Evolutionary conservation across 306 rosid genomes (phyloP), one percentile per base, ranked within the genome.

Genomic region (Comarum palustre): DNA sequence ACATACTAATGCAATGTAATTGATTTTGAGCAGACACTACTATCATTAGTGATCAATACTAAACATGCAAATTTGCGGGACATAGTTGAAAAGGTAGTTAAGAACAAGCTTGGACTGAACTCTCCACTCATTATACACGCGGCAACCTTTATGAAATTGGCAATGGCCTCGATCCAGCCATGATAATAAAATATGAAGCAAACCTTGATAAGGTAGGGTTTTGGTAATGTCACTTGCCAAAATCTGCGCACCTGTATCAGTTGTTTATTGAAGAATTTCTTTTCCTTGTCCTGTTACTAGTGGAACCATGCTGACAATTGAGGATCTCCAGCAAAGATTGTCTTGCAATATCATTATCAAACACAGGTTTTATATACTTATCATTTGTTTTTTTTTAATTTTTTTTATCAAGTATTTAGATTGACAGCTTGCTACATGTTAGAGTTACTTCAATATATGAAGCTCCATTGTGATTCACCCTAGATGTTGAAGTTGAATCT

Each of bases 21-120:
- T 68, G 75, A 22, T 57, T 22, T 12, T 48, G 52, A 80, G 62
- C 92, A 94, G 99, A 91, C 91, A 38, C 99, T 97, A 13, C 76
- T 94, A 25, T 68, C 73, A 8, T 95, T 94, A 17, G 99, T 89
- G 90, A 88, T 94, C 76, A 91, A 94, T 79, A 91, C 96, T 24
- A 80, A 80, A n/a, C 81, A 65, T 17, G 82, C 99, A 54, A 94
- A 88, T 82, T 80, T 94, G 86, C 87, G 87, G 62, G 99, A 94
- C 78, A 75, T 91, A 2, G 96, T 90, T 11, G 97, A 94, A 73
- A 91, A 90, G 88, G 84, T 94, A 68, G 88, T 94, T 73, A 94
- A 79, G 83, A 82, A 91, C 77, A 88, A 79, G 87, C 97, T 94
- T 58, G 99, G 97, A 75, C 91, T 94, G 96, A 87, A 73, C 84